phyloP scores from a whole-genome alignment of 305 asterid species.

The Striga hermonthica region DNA sequence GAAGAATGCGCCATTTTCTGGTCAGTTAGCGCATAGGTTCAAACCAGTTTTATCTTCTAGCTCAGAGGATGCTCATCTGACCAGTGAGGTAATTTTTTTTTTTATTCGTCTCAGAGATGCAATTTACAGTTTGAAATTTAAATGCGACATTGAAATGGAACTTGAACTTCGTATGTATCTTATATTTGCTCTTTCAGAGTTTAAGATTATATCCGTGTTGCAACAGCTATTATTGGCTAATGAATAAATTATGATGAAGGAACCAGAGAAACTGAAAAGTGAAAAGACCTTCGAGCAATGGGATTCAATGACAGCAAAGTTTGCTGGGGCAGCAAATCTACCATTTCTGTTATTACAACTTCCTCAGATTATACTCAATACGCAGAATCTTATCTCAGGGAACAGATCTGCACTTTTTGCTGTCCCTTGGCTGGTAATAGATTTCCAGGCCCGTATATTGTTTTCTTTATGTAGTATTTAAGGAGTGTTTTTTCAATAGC shows the following conservation, averaged over 20 bases:
- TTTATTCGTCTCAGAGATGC: no score
- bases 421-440: conserved; percentile 93
- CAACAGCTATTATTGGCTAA: conserved; percentile 14
- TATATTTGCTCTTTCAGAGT: background rate
- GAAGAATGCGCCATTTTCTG: conserved; percentile 35
- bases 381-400: conserved; percentile 80
- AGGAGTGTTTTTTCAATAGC: background rate
- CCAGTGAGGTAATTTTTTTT: conserved; percentile 32
- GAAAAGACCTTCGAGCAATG: conserved; percentile 50
- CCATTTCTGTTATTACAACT: conserved; percentile 86
- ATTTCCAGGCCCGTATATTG: background rate
- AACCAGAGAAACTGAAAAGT: conserved; percentile 38
- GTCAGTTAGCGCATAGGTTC: conserved; percentile 36
- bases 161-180: background rate
- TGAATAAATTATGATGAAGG: conserved; percentile 41
- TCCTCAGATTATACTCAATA: conserved; percentile 90
- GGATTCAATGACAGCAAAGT: conserved; percentile 87
- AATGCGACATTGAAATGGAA: no score
- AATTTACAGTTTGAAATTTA: no score
- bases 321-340: conserved; percentile 85
- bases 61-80: conserved; percentile 47
- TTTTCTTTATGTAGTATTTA: background rate
- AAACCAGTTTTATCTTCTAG: conserved; percentile 41
- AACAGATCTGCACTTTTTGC: conserved; percentile 78
- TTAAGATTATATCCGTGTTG: conserved; percentile 2